Evolutionary conservation across 345 rosid genomes (phyloP), one percentile per base, ranked within the genome.

Genomic region (Boechera divaricarpa): DNA sequence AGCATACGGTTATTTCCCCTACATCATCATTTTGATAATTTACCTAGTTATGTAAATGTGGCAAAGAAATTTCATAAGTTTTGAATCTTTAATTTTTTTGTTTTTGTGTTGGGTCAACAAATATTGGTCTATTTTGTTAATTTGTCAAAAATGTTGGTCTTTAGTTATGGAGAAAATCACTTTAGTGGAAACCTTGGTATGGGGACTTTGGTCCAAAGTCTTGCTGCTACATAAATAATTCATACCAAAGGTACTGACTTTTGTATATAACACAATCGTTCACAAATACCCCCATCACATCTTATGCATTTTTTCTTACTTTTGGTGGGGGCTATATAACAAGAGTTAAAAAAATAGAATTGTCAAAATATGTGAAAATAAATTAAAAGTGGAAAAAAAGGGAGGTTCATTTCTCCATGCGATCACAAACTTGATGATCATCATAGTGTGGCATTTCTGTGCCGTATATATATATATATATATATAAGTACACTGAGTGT

Each of bases 351-450:
- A 77, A 56, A 65, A 71, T 62, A 65, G 38, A 63, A 1, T 57
- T 64, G 60, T 63, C 67, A 63, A 72, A 58, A 56, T 11, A 35
- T 49, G 24, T 39, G 38, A 62, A 61, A 49, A 52, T 1, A 32
- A 61, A 45, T 32, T 61, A 70, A 64, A 70, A 78, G 49, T 29
- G 60, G 28, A 32, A 28, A 55, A 55, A 48, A 39, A 48, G 10
- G 12, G 7, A 10, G 75, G 56, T 53, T 54, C 18, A 3, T 70
- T 61, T 12, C 55, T 53, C 39, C 63, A 38, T 65, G 73, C 32
- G 73, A 78, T 57, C 81, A 71, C 73, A 71, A 77, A 70, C 67
- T 70, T 63, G 15, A 70, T 77, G 77, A 71, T 39, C 77, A 56
- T 41, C 61, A 13, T 48, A n/a, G 47, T 56, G 41, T 69, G 61